Evolutionary conservation across 208 protist genomes (phyloP), one percentile per base, ranked within the genome.

Genomic region (Acanthamoeba castellanii): DNA sequence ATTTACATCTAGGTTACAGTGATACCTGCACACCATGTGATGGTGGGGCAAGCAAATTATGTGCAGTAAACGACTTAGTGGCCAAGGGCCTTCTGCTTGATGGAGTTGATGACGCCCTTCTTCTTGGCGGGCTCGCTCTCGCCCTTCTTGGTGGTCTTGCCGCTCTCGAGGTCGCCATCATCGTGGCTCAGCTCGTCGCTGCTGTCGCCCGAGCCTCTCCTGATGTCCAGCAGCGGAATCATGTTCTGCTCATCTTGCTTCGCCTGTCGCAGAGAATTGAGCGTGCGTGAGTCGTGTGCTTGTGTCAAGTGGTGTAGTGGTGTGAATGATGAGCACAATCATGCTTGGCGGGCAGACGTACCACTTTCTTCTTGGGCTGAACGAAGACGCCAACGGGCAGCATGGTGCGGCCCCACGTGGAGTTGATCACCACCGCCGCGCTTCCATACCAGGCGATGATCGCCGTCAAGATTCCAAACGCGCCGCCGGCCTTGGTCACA

Each of bases 391-490:
- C 85, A 4, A 91, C 85, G 34, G 85, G 85, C 9, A 91, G 64
- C 45, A 91, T 3, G 25, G 85, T 91, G 27, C 85, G 85, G n/a
- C 64, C 64, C 85, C 85, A 91, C 47, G 85, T 91, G 20, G 85
- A 66, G 85, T 91, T 91, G 85, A 91, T 91, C 22, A 91, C 57
- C 16, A 52, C 45, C 8, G 85, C 85, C 6, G 85, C 85, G 64
- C 85, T 91, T 0, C 85, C 85, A 27, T 91, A 91, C 85, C 85
- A 91, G 14, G 85, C 85, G 64, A 91, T 70, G 32, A 64, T 70
- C 22, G 85, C 85, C 5, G 85, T 91, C 57, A 45, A 30, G 57
- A 91, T 91, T 13, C 85, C 85, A 18, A 91, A 91, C 2, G 55
- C 55, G 9, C 85, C 85, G 32, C 85, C 85, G 32, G 85, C 85